Base-by-base conservation (phyloP, 345 rosid genomes). In the Citrus hindsii region DNA sequence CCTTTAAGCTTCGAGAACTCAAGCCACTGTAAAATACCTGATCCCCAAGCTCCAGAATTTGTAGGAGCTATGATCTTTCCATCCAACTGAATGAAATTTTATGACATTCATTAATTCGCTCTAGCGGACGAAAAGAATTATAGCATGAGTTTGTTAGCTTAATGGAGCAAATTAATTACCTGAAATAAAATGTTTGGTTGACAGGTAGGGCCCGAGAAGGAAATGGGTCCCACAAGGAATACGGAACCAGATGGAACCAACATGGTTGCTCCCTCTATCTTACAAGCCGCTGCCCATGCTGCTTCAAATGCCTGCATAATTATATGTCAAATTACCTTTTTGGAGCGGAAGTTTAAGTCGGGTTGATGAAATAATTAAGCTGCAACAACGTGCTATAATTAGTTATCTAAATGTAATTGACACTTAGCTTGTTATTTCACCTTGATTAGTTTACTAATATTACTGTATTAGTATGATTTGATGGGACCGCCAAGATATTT, bases 61-160 rank as follows among this genome's bases (percentile, higher is more conserved):
- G 90, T 89, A 22, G 95, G 92, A 80, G 98, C 97, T 77, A 89
- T 86, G 69, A 94, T 89, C 82, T 85, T 93, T 58, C 98, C 97
- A 71, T 94, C 97, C 80, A 94, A 81, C 98, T 94, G 86, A 83
- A 77, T 21, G 24, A 65, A 18, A 4, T n/a, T 21, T 35, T 4
- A 3, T 0, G 46, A 24, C 46, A 66, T 33, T 21, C 16, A 42
- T 42, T 42, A 42, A 42, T 42, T 40, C 19, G 69, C 21, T 65
- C n/a, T 2, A 7, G 19, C 19, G 19, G 19, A 2, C 6, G 69
- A 66, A 66, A 21, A 9, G 27, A 21, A 66, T 18, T 4, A 4
- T 18, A 18, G 58, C 27, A 0, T 2, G 28, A n/a, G 62, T 35
- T 30, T 46, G 18, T 13, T 40, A 40, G 27, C 37, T 58, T 2